Base-by-base conservation (phyloP, 176 grass and related monocot genomes). In the Ensete ventricosum region DNA sequence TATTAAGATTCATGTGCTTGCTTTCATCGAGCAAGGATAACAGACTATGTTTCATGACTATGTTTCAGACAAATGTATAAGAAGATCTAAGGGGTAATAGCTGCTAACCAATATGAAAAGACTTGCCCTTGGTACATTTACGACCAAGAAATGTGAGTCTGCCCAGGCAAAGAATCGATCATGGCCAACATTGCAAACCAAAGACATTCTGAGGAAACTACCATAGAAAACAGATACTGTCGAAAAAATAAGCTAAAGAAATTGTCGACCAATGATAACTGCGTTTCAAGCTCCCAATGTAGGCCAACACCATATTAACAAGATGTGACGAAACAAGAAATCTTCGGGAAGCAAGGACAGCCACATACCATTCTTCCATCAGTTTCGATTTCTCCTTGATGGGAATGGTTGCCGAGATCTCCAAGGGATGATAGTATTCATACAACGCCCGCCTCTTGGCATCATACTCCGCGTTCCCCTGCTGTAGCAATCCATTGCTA, bases 361-460 rank as follows among this genome's bases (percentile, higher is more conserved):
- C 19, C 9, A 48, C 25, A 22, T 43, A 58, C 94, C 90, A 98
- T 80, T 98, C 90, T 66, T 98, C 94, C 94, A 98, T 93, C 27
- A 98, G 86, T 67, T 84, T 98, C 19, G 94, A 80, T 85, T 98
- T 98, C 88, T 98, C 88, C 0, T 67, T 82, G 1, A 91, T 87
- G 12, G 90, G 84, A 23, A 98, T 84, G n/a, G 83, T 83, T 1
- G 94, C 86, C 34, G 81, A 87, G 50, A 93, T 91, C 83, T 98
- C 94, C 13, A 98, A 88, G 12, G 86, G 94, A 65, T 98, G 94
- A 85, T 98, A 98, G 70, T 91, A 82, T 67, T 98, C 77, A 81
- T 85, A 98, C 80, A 98, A 53, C 1, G 71, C 84, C 26, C 91
- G 85, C 79, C 94, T 98, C 90, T 85, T 91, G 70, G 90, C 80